Conservation (phyloP, 2,329 filamentous ascomycete species). For the Aspergillus pseudotamarii region DNA sequence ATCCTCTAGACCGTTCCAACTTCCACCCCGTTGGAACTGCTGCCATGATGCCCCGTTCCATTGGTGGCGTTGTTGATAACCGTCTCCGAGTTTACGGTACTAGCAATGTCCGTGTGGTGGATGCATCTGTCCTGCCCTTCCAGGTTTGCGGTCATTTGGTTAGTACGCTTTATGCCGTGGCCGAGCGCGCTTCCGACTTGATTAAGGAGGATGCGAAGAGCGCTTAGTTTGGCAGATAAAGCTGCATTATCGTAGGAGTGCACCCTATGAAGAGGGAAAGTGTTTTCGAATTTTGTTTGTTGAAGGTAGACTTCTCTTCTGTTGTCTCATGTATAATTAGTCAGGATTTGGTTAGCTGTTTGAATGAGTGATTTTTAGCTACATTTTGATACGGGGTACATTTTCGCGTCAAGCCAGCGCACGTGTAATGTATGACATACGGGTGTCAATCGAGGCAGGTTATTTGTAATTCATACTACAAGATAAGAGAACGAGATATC, state of each 20-base stretch:
- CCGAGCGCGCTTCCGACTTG: slow-evolving; percentile 34
- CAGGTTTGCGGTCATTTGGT: slow-evolving; percentile 34
- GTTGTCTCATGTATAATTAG: not conserved
- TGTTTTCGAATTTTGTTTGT: not conserved
- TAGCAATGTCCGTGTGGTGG: slow-evolving; percentile 36
- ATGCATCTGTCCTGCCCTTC: slow-evolving; percentile 37
- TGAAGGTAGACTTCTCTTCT: not conserved
- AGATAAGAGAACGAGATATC: not conserved
- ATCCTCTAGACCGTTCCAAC: slow-evolving; percentile 27
- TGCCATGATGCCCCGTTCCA: slow-evolving; percentile 35
- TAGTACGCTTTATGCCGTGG: slow-evolving; percentile 36
- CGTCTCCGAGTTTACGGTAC: slow-evolving; percentile 38
- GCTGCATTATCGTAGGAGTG: not conserved
- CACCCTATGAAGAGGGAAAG: not conserved
- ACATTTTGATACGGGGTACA: not conserved
- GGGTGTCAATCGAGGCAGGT: not conserved
- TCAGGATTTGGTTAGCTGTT: not conserved
- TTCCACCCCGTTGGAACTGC: slow-evolving; percentile 37
- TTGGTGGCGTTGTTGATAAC: slow-evolving; percentile 36
- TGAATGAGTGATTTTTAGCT: not conserved
- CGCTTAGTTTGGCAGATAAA: not conserved
- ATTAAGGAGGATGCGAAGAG: slow-evolving; percentile 27
- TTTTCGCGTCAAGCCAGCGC: not conserved
- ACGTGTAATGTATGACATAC: not conserved
- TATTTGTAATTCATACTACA: not conserved